These are phyloP conservation scores for Oryza meridionalis DNA, from an alignment of 176 grass and related monocot species.

Conservation along the genomic window DNA sequence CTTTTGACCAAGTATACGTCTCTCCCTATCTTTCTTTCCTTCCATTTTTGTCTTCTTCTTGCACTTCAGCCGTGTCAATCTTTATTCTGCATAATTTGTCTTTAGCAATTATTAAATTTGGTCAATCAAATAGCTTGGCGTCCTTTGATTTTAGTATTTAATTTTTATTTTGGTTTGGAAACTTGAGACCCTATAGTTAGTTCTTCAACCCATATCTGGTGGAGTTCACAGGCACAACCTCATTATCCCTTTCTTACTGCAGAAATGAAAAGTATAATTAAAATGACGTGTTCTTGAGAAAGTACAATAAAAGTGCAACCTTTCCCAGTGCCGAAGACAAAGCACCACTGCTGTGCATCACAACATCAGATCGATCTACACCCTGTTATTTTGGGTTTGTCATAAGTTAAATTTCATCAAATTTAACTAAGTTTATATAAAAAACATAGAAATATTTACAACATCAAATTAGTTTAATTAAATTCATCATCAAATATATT, in stretches of 20 bases:
- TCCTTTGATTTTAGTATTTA: not conserved
- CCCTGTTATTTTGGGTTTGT: no score
- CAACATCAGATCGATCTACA: no score
- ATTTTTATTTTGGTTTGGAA: not conserved
- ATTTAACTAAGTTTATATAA: no score
- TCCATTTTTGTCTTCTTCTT: not conserved
- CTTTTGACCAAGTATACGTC: slow-evolving; percentile 34
- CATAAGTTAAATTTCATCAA: no score
- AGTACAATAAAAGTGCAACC: not conserved
- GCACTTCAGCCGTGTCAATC: not conserved
- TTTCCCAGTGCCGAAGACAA: not conserved
- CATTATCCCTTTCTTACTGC: not conserved
- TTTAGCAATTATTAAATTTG: not conserved
- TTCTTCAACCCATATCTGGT: not conserved
- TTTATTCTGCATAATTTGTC: not conserved
- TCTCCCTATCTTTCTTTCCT: not conserved
- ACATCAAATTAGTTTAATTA: no score
- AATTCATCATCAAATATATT: no score
- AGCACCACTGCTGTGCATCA: no score
- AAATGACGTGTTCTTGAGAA: not conserved
- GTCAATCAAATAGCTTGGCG: not conserved
- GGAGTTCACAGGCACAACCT: not conserved
- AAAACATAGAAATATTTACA: no score
- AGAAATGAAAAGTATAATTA: not conserved
- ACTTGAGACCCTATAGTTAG: not conserved